Evolutionary conservation across 2,329 filamentous ascomycete species (phyloP).

Genomic region (Venturiaceae sp.): DNA sequence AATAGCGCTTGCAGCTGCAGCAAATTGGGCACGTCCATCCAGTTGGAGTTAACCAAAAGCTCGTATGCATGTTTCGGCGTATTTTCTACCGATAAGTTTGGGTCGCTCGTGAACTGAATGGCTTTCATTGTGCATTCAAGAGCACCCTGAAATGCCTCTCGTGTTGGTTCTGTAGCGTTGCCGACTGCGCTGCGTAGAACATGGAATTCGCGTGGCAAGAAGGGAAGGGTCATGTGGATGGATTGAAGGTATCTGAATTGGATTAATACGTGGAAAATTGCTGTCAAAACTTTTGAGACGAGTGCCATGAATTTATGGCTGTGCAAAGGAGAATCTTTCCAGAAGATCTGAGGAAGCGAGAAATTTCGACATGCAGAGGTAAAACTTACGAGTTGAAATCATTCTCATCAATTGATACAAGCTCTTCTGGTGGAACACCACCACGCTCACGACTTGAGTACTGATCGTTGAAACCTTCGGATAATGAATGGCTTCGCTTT

Average conservation of each 20-base stretch:
- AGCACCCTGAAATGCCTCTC: background rate
- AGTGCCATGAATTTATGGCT: too few relatives aligned
- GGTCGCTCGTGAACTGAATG: background rate
- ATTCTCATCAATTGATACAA: background rate
- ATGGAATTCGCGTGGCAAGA: background rate
- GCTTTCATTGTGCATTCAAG: background rate
- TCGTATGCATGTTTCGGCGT: background rate
- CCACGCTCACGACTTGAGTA: background rate
- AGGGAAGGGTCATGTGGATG: background rate
- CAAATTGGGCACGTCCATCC: background rate
- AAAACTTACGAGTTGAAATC: background rate
- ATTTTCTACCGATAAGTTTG: background rate
- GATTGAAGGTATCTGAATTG: background rate
- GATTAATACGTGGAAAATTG: too few relatives aligned
- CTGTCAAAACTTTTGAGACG: too few relatives aligned
- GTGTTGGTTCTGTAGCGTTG: background rate
- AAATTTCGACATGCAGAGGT: background rate
- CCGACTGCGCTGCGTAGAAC: background rate
- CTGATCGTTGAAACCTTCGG: slow-evolving; percentile 2
- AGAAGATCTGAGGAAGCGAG: background rate
- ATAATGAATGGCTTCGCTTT: background rate
- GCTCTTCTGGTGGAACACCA: background rate
- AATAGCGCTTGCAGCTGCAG: background rate
- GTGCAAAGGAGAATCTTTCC: too few relatives aligned
- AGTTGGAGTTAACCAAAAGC: background rate